Evolutionary conservation across 2,329 filamentous ascomycete genomes (phyloP).

Genomic region (Penicillium sp.): DNA sequence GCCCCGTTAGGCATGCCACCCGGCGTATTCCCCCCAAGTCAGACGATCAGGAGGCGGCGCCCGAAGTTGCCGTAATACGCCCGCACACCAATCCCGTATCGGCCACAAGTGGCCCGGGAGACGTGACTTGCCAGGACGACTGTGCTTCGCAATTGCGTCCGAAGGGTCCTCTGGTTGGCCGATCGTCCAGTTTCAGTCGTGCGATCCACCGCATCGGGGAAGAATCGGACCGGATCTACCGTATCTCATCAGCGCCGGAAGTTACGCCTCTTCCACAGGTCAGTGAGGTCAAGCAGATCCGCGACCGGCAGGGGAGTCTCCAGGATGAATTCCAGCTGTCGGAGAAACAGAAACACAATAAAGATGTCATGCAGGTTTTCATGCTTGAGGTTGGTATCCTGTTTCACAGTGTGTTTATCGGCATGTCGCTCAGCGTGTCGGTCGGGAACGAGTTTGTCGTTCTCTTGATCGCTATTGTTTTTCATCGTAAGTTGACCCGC

Average conservation of each 20-base stretch:
- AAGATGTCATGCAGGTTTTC: constrained; percentile 73
- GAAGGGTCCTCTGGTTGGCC: constrained; percentile 33
- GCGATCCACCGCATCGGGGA: constrained; percentile 35
- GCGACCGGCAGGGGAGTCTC: constrained; percentile 3
- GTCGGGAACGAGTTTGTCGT: constrained; percentile 41
- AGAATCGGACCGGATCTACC: constrained; percentile 28
- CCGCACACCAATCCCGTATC: background rate
- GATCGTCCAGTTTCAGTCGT: constrained; percentile 36
- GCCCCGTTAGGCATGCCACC: constrained; percentile 38
- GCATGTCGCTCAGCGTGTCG: constrained; percentile 43
- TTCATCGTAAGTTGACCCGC: constrained; percentile 38
- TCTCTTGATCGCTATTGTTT: constrained; percentile 41
- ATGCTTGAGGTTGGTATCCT: constrained; percentile 78
- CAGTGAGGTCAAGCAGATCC: constrained; percentile 21
- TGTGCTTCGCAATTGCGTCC: constrained; percentile 30
- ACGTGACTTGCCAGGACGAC: constrained; percentile 13
- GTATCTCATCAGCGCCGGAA: constrained; percentile 30
- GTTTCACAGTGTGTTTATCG: constrained; percentile 69
- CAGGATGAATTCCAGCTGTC: constrained; percentile 4
- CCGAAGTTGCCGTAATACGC: background rate
- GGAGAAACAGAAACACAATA: constrained; percentile 55
- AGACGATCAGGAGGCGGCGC: constrained; percentile 6
- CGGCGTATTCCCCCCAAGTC: constrained; percentile 12
- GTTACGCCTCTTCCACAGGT: constrained; percentile 19
- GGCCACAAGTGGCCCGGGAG: background rate